phyloP scores from a whole-genome alignment of 2,329 filamentous ascomycete genomes.

The Cladophialophora bantiana region DNA sequence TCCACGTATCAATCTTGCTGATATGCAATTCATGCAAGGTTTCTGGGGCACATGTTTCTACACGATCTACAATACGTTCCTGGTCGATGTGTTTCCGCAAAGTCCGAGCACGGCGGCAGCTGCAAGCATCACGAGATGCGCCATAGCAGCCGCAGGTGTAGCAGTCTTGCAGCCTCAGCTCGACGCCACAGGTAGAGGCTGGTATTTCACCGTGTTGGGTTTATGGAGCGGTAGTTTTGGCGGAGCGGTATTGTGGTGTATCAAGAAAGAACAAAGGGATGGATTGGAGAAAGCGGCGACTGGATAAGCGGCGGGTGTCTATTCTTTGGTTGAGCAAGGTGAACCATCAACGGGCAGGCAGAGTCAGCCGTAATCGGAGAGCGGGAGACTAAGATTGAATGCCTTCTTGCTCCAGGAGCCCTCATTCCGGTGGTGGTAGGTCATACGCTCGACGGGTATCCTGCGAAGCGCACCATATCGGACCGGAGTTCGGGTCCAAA shows the following conservation, averaged over 20 bases:
- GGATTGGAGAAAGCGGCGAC: conserved; percentile 22
- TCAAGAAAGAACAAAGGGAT: conserved; percentile 28
- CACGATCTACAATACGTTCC: conserved; percentile 47
- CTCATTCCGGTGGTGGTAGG: not conserved
- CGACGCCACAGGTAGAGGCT: conserved; percentile 43
- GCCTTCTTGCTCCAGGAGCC: not conserved
- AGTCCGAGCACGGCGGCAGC: conserved; percentile 48
- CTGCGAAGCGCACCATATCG: not conserved
- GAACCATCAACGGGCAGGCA: not conserved
- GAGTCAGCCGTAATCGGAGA: not conserved
- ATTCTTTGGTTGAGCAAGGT: not conserved
- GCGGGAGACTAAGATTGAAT: not conserved
- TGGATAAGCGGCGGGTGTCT: not conserved
- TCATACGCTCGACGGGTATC: not conserved
- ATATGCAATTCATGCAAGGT: conserved; percentile 49
- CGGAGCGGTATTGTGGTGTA: conserved; percentile 20
- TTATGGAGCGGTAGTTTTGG: conserved; percentile 26
- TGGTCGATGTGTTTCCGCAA: conserved; percentile 49
- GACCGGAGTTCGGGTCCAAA: conserved; percentile 11
- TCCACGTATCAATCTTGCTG: conserved; percentile 47
- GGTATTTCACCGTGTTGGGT: conserved; percentile 44
- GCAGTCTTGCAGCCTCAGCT: conserved; percentile 46
- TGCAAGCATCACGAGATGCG: conserved; percentile 49
- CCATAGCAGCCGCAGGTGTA: conserved; percentile 48
- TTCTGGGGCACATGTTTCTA: conserved; percentile 47